Base-by-base conservation (phyloP, 345 rosid species). In the Balakata baccata region DNA sequence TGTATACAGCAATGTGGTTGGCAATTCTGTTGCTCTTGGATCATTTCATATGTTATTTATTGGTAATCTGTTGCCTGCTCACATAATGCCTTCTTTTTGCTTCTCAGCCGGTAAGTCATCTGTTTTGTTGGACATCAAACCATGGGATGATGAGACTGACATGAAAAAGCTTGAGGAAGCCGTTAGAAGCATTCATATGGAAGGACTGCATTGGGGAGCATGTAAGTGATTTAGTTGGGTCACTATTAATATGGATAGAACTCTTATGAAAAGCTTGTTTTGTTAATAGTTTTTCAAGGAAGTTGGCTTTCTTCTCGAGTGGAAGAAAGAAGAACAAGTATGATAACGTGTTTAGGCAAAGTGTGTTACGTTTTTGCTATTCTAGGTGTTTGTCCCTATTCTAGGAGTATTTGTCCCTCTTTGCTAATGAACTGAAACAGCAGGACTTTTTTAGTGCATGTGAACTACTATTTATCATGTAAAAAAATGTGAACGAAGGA, bases 81-180 rank as follows among this genome's bases (percentile, higher is more conserved):
- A 8, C 8, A 3, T 13, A 18, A 45, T 47, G 17, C 38, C 8
- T 53, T 71, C 9, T 7, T 13, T 71, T 56, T 59, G 16, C 29
- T 74, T 39, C 10, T 38, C 76, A 91, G 97, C 89, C 54, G 97
- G 97, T 25, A 91, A 91, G 87, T 92, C 97, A 1, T 89, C 93
- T 14, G 93, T 92, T 38, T 71, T 92, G 61, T 46, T 92, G 83
- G 95, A 92, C 75, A 70, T 92, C 59, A 92, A 92, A 75, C 97
- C 97, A 3, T 89, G 97, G 97, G 97, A 92, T 75, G 97, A 91
- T 78, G 97, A 91, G 77, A 91, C 97, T 6, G 97, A 91, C 85
- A 91, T 91, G 97, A 85, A 88, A 80, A 91, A 89, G 81, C 89
- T 89, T 4, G 97, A 91, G 80, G 94, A 89, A 74, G 85, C 88